A percentile compares a stretch with the other conserved stretches of the same genome.
Evolutionary conservation across 2,329 filamentous ascomycete genomes (phyloP).

Genomic region (Anisogramma anomala): DNA sequence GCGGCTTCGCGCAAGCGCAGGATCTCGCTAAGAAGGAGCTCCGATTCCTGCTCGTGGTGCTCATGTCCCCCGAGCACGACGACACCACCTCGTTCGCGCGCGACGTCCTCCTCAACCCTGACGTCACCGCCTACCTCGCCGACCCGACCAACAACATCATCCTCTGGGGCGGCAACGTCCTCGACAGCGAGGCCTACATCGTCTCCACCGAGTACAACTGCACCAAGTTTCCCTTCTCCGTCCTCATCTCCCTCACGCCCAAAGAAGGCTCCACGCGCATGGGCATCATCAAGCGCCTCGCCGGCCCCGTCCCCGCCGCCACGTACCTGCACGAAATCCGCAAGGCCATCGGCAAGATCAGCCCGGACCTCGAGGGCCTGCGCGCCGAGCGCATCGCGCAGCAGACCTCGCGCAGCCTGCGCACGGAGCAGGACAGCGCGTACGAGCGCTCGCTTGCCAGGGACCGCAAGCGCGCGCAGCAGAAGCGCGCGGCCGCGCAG

Average conservation of each 20-base stretch:
- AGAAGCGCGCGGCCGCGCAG: conserved; percentile 63
- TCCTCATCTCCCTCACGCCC: conserved; percentile 76
- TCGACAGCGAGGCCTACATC: conserved; percentile 89
- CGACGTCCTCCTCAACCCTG: conserved; percentile 66
- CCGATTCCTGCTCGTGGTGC: conserved; percentile 79
- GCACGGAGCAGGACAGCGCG: conserved; percentile 82
- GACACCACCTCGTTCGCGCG: conserved; percentile 73
- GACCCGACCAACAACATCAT: conserved; percentile 68
- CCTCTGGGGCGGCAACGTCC: conserved; percentile 85
- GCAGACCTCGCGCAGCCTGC: conserved; percentile 65
- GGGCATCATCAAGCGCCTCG: conserved; percentile 73
- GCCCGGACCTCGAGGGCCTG: conserved; percentile 61
- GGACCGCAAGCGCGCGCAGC: conserved; percentile 72
- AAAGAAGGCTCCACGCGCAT: conserved; percentile 75
- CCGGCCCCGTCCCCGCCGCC: conserved; percentile 56
- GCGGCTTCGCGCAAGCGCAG: conserved; percentile 82
- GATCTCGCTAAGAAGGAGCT: conserved; percentile 83
- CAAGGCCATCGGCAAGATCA: conserved; percentile 61
- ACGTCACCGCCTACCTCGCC: conserved; percentile 63
- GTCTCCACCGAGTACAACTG: conserved; percentile 77
- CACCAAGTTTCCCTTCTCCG: conserved; percentile 86
- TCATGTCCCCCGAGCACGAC: conserved; percentile 89
- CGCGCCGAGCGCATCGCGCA: conserved; percentile 70
- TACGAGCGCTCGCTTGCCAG: conserved; percentile 85
- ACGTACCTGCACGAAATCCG: conserved; percentile 69